Evolutionary conservation across 805 yeast species (phyloP).

Genomic region (Candida ovalis): DNA sequence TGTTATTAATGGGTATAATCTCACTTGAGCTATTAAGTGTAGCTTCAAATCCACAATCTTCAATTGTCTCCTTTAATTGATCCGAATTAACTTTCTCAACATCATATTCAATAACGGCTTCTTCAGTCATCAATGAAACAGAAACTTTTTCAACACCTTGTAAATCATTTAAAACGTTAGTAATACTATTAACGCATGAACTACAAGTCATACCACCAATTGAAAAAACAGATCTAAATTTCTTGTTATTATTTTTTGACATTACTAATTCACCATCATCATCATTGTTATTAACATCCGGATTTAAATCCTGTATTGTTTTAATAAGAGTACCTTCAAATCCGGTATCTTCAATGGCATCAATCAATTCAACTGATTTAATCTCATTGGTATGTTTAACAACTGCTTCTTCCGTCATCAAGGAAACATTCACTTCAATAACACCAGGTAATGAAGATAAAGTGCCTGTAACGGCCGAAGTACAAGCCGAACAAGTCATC

Average conservation of each 20-base stretch:
- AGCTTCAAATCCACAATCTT: slow-evolving; percentile 51
- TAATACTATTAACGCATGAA: slow-evolving; percentile 66
- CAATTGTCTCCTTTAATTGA: slow-evolving; percentile 42
- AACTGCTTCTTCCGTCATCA: slow-evolving; percentile 70
- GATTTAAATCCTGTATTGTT: slow-evolving; percentile 25
- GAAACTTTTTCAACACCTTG: slow-evolving; percentile 50
- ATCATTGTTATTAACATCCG: slow-evolving; percentile 4
- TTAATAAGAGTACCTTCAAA: slow-evolving; percentile 48
- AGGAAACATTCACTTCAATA: slow-evolving; percentile 54
- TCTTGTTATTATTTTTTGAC: too few relatives aligned
- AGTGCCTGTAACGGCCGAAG: slow-evolving; percentile 52
- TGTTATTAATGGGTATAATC: not conserved
- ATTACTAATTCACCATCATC: slow-evolving; percentile 1
- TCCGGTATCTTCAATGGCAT: slow-evolving; percentile 71
- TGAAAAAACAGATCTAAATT: slow-evolving; percentile 11
- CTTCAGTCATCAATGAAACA: slow-evolving; percentile 72
- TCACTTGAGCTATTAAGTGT: slow-evolving; percentile 32
- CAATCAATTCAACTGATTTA: slow-evolving; percentile 35
- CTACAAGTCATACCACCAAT: slow-evolving; percentile 85
- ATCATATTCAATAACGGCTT: slow-evolving; percentile 54
- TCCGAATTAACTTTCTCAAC: slow-evolving; percentile 27
- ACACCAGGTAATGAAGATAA: slow-evolving; percentile 20
- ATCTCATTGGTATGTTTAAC: slow-evolving; percentile 43
- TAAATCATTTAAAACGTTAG: slow-evolving; percentile 44
- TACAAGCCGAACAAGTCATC: slow-evolving; percentile 92